Base-by-base conservation (phyloP, 2,329 filamentous ascomycete genomes). In the Furcasterigmium sp. region DNA sequence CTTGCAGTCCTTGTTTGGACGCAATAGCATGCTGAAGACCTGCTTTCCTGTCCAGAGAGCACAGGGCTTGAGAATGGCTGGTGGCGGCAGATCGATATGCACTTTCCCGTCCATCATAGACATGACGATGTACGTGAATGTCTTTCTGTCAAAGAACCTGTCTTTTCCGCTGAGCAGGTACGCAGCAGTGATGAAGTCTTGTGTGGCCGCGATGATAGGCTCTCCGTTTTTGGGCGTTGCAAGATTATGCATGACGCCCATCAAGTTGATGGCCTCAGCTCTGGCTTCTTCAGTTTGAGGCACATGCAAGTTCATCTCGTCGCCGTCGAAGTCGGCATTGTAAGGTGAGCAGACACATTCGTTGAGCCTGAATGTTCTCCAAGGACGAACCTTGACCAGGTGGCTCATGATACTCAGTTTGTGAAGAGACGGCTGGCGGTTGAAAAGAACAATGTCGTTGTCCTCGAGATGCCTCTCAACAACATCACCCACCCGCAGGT, bases 361-460 rank as follows among this genome's bases (percentile, higher is more conserved):
- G 60, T 98, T 98, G 15, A 98, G 75, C 43, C 93, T 85, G 61
- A 98, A 97, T 0, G 93, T 98, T 63, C 91, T 83, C 84, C 93
- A 95, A 0, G 91, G 93, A 39, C 93, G 82, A 39, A 98, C 82
- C 64, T 96, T 96, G 54, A 85, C 93, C 57, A 86, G 82, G 70
- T 98, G 93, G 58, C 87, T 91, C 68, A 98, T 90, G 63, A 98
- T 98, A 82, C 89, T 95, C 51, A 98, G 85, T 64, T 97, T 98
- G 75, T 98, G 93, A 8, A 98, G 78, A 2, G 93, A 98, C 0
- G 93, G 93, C 59, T 98, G 93, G 48, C 93, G 88, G 60, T 98
- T 98, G 76, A 98, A 98, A 1, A 98, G 79, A 2, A 97, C 91
- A 53, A 97, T 86, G 61, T 98, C 93, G 39, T 89, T 87, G 57